Evolutionary conservation across 441 rosid species (phyloP).

Genomic region (Corymbia citriodora): DNA sequence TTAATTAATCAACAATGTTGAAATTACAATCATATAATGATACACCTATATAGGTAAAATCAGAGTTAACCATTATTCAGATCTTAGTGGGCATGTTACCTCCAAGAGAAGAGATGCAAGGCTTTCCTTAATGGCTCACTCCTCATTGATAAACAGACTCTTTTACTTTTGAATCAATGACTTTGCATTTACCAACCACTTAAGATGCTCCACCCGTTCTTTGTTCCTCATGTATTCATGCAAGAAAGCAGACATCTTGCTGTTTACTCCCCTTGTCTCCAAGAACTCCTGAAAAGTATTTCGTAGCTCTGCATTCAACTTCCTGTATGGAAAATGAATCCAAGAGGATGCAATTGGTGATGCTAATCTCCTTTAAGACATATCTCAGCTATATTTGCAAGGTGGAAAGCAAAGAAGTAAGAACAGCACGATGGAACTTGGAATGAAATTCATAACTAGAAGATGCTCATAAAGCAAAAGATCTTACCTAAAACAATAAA

Average conservation of each 20-base stretch:
- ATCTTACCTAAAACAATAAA: neutral
- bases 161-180: slow-evolving; percentile 34
- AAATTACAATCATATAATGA: neutral
- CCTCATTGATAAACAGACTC: neutral
- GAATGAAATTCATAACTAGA: neutral
- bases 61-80: neutral
- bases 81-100: neutral
- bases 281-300: slow-evolving; percentile 32
- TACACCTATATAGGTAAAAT: neutral
- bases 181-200: slow-evolving; percentile 54
- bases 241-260: slow-evolving; percentile 49
- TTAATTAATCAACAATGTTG: neutral
- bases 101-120: neutral
- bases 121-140: neutral
- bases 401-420: neutral
- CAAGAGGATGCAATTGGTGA: neutral
- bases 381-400: neutral
- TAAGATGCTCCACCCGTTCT: slow-evolving; percentile 62
- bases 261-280: slow-evolving; percentile 55
- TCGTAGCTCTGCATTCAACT: slow-evolving; percentile 37
- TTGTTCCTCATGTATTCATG: slow-evolving; percentile 73
- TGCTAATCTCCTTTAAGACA: neutral
- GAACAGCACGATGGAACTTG: neutral
- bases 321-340: slow-evolving; percentile 29
- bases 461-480: neutral